Evolutionary conservation across 2,329 filamentous ascomycete species (phyloP), one percentile per base, ranked within the genome.

Genomic region (Ceratocystis colombiana): DNA sequence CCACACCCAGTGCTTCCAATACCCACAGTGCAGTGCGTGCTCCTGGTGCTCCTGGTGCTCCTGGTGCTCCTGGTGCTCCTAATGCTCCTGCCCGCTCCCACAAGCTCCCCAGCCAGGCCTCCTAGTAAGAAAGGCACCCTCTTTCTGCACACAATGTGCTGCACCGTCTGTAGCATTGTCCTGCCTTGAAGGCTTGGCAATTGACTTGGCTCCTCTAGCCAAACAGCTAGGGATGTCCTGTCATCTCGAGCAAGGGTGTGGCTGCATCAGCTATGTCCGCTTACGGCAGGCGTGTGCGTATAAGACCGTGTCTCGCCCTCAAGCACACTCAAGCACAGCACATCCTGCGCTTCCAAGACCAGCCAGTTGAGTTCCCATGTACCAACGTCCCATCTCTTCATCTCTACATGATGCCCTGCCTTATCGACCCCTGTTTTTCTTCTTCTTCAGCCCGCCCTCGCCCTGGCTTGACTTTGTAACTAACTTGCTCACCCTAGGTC

Each of bases 211-310:
- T 59, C 55, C 55, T 59, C 30, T 59, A 59, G 55, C 53, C 53
- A 61, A 65, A 65, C 64, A 61, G 28, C 55, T 59, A 59, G 64
- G 64, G 5, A 33, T 41, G 64, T 61, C 64, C 64, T 65, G 64
- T 65, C 48, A 65, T 65, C 64, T 65, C 64, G 44, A 55, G 33
- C 5, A 12, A 5, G 64, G 64, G 64, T 59, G 64, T 59, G 46
- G 22, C 6, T 65, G 10, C 30, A 50, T 20, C 17, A 30, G 37
- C 20, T 25, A 3, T 5, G 28, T 7, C 28, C 4, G 28, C 33
- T 15, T 20, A 8, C 6, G 7, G 5, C 25, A n/a, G 28, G 25
- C 6, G 55, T 59, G 28, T 37, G 5, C 22, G 7, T 59, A 59
- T 37, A 30, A 37, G 7, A 4, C 5, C 17, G 22, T 20, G 30